Base-by-base conservation (phyloP, 2,329 filamentous ascomycete species). In the Dichotomopilus funicola region DNA sequence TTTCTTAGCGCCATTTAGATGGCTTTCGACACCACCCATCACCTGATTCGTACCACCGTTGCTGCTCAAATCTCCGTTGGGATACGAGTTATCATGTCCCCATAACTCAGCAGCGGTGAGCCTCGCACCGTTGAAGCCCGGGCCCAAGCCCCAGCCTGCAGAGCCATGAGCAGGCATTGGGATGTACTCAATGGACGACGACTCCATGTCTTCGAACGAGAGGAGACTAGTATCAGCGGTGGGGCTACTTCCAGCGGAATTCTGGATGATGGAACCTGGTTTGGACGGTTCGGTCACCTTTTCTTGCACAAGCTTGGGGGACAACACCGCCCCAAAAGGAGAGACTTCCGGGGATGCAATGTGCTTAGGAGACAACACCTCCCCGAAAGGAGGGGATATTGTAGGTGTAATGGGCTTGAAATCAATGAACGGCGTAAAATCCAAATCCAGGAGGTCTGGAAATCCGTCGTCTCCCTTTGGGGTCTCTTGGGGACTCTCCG, bases 171-270 rank as follows among this genome's bases (percentile, higher is more conserved):
- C 19, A 27, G 41, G 5, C 40, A 56, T 1, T 13, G 12, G n/a
- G 19, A 49, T 52, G 49, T 52, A 56, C 19, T 49, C 31, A 3
- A 56, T 11, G 4, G 49, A 45, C 19, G 9, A 13, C 33, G 48
- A 44, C 12, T 49, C 46, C 35, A 8, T 34, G 31, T 5, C 5
- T 13, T 33, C 9, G 34, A 10, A n/a, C n/a, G 12, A 19, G 11
- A 13, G 34, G 7, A 35, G n/a, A n/a, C 12, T 10, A 6, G 41
- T 42, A 31, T 41, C 27, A 2, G 34, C 40, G n/a, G 49, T 41
- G 46, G 46, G 50, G 38, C 45, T 54, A 13, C 7, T 36, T 6
- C 12, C n/a, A 40, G 37, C 34, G 6, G 43, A 42, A 5, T 41
- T 34, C 10, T 38, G 37, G 13, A 43, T 6, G 10, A 38, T 35